phyloP scores from a whole-genome alignment of 2,329 filamentous ascomycete genomes.

The Phialophora expanda region DNA sequence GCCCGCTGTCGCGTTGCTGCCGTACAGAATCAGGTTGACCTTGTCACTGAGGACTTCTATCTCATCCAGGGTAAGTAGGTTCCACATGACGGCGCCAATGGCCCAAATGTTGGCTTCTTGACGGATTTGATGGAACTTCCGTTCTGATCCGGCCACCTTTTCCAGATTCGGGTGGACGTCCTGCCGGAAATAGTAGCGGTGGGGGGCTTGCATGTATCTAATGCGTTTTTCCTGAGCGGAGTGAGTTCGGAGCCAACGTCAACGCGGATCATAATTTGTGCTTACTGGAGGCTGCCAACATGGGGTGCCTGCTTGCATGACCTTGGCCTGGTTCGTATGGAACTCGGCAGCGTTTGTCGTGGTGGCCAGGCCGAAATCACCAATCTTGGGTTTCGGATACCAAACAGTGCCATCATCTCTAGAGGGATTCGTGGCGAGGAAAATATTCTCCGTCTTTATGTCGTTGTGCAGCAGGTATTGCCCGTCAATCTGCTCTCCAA shows the following conservation, averaged over 20 bases:
- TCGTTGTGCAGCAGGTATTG: slow-evolving; percentile 33
- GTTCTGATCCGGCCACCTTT: slow-evolving; percentile 1
- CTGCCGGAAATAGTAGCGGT: slow-evolving; percentile 4
- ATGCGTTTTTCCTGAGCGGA: slow-evolving; percentile 9
- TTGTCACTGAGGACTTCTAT: slow-evolving; percentile 20
- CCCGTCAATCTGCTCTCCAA: slow-evolving; percentile 11
- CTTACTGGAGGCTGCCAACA: slow-evolving; percentile 14
- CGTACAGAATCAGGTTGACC: slow-evolving; percentile 18
- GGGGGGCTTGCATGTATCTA: background rate
- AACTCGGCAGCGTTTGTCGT: slow-evolving; percentile 21
- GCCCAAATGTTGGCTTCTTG: slow-evolving; percentile 28
- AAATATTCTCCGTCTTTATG: slow-evolving; percentile 30
- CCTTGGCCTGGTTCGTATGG: slow-evolving; percentile 2
- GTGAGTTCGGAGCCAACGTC: background rate
- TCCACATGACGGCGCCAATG: slow-evolving; percentile 29
- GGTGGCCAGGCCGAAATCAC: slow-evolving; percentile 31
- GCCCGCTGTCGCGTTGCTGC: slow-evolving; percentile 2
- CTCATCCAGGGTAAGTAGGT: slow-evolving; percentile 23
- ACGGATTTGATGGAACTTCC: slow-evolving; percentile 18
- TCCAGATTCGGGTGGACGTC: slow-evolving; percentile 7
- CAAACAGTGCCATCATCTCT: background rate
- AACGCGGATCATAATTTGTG: background rate
- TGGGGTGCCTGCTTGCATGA: slow-evolving; percentile 6
- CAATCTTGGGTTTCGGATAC: slow-evolving; percentile 33
- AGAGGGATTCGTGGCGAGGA: slow-evolving; percentile 17